phyloP scores from a whole-genome alignment of 23 red algal genomes.

The Agarophyton chilense region DNA sequence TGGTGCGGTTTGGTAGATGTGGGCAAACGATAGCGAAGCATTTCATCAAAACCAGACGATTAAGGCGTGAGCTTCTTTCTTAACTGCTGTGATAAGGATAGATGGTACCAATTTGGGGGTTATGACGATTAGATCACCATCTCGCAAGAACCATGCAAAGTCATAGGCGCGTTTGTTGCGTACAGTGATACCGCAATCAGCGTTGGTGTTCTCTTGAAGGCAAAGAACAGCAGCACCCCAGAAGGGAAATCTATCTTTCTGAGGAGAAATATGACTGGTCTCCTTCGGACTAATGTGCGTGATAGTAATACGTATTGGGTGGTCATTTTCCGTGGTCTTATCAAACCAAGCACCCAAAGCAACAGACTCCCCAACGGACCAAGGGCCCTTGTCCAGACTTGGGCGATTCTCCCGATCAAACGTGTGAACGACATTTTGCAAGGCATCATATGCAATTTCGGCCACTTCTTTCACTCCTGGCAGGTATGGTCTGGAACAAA shows the following conservation, averaged over 20 bases:
- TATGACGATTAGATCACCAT: neutral
- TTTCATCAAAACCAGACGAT: conserved; percentile 4
- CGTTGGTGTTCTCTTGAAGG: neutral
- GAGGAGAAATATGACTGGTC: neutral
- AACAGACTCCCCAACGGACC: neutral
- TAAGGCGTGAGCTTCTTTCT: neutral
- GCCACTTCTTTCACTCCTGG: neutral
- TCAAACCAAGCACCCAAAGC: conserved; percentile 13
- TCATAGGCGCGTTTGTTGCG: neutral
- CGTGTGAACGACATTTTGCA: neutral
- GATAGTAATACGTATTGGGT: conserved; percentile 7
- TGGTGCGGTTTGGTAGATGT: neutral
- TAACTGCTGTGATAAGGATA: neutral
- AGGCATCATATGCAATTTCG: neutral
- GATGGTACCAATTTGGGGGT: neutral
- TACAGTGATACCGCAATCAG: neutral
- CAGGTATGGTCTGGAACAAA: conserved; percentile 18
- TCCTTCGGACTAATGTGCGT: conserved; percentile 6
- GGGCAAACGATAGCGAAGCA: too few relatives aligned
- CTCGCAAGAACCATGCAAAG: neutral
- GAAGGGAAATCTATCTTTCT: neutral
- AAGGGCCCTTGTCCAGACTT: neutral
- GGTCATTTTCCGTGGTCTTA: conserved; percentile 15
- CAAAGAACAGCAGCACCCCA: conserved; percentile 5
- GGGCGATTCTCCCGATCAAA: neutral